A percentile compares a stretch with the other conserved stretches of the same genome.
These are phyloP conservation scores for Abelmoschus esculentus DNA, from an alignment of 345 rosid genomes.

Conservation along the genomic window DNA sequence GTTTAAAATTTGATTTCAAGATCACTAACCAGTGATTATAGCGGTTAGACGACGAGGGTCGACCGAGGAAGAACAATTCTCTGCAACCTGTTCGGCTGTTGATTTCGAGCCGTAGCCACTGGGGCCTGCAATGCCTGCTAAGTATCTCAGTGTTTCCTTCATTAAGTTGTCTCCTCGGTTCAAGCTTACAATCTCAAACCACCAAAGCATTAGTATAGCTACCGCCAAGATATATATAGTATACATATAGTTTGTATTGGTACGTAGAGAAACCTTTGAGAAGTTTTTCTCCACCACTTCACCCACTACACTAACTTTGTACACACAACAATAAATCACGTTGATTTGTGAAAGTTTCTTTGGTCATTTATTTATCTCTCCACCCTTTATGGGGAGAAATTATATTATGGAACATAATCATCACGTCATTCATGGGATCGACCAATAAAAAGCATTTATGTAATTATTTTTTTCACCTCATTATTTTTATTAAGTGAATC, in stretches of 20 bases:
- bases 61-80: slow-evolving; percentile 13
- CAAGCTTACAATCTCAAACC: slow-evolving; percentile 15
- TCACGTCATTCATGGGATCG: too few species aligned
- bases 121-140: slow-evolving; percentile 86
- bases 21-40: slow-evolving; percentile 50
- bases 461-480: too few species aligned
- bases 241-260: not conserved
- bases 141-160: slow-evolving; percentile 73
- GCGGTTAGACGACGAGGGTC: slow-evolving; percentile 44
- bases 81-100: slow-evolving; percentile 76
- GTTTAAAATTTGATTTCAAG: not conserved
- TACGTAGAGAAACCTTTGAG: not conserved
- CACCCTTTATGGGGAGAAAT: slow-evolving; percentile 5
- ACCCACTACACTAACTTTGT: not conserved
- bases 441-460: too few species aligned
- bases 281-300: not conserved
- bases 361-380: slow-evolving; percentile 2
- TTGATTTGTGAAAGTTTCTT: not conserved
- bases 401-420: too few species aligned
- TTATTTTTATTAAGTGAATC: too few species aligned
- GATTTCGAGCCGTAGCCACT: slow-evolving; percentile 92
- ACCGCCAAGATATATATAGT: slow-evolving; percentile 20
- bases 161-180: slow-evolving; percentile 24
- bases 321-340: not conserved
- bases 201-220: slow-evolving; percentile 18